Base-by-base conservation (phyloP, 164 flowering plant genomes). In the Euptelea pleiosperma region DNA sequence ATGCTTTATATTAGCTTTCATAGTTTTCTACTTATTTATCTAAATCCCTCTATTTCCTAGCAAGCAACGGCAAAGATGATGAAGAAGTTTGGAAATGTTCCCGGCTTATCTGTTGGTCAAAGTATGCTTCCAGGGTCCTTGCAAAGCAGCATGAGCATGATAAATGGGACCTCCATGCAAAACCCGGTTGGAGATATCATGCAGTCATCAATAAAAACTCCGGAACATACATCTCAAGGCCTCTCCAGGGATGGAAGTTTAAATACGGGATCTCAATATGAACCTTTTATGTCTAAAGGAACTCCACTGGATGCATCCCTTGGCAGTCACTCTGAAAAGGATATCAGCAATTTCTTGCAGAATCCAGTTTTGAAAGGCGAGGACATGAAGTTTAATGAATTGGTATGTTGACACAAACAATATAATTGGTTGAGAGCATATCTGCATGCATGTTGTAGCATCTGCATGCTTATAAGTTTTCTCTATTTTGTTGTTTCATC, bases 281-380 rank as follows among this genome's bases (percentile, higher is more conserved):
- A 65, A 40, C 61, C 30, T 57, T 35, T 52, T 51, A 40, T 64
- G 50, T 70, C 71, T 8, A 68, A 54, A 61, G 52, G 63, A 61
- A 21, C 63, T 52, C 54, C 75, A 43, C 42, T 57, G 25, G 71
- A 74, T 25, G 10, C 70, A 26, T 48, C 77, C 8, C 61, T 66
- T 57, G 71, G 67, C 47, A 77, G 70, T 56, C 82, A 75, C 33
- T 72, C 90, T 2, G 96, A 83, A 66, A 71, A 76, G 57, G 79
- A 64, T n/a, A n/a, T n/a, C n/a, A n/a, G n/a, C n/a, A n/a, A n/a
- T n/a, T n/a, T n/a, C n/a, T n/a, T n/a, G n/a, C 73, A 82, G 42
- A 74, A 72, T 70, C 85, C 86, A 22, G 40, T 70, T 57, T 57
- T 84, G 55, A 71, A 71, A 66, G 81, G 71, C 29, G 80, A 71